Percentiles rank a stretch among this genome's conserved stretches.
Conservation (phyloP, 2,329 filamentous ascomycete species). For the Dothiorella sarmentorum region DNA sequence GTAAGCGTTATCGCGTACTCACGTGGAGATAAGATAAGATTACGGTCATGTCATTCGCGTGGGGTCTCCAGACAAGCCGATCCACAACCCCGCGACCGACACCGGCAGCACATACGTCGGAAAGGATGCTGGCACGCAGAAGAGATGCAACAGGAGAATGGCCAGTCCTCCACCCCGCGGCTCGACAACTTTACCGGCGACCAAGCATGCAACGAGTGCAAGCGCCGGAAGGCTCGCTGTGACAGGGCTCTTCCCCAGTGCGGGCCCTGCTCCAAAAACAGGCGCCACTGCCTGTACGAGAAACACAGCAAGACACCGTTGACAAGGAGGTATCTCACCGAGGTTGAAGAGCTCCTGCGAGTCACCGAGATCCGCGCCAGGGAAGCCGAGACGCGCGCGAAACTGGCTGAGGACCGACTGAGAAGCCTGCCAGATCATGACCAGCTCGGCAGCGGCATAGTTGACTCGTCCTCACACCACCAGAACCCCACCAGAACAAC, state of each 20-base stretch:
- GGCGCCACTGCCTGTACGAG: slow-evolving; percentile 49
- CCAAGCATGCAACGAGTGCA: slow-evolving; percentile 8
- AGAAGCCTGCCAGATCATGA: slow-evolving; percentile 10
- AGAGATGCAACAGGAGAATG: slow-evolving; percentile 13
- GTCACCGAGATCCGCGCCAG: slow-evolving; percentile 25
- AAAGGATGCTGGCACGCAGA: not conserved
- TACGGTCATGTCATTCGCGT: not conserved
- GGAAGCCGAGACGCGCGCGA: slow-evolving; percentile 23
- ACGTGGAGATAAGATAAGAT: slow-evolving; percentile 1
- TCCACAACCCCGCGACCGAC: not conserved
- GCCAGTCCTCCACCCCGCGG: slow-evolving; percentile 6
- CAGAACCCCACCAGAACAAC: not conserved
- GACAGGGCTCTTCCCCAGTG: slow-evolving; percentile 8
- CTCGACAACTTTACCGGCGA: not conserved
- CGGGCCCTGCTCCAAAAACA: slow-evolving; percentile 39
- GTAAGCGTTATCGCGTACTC: too few relatives aligned
- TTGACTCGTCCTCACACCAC: not conserved
- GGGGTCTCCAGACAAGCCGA: not conserved
- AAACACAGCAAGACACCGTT: slow-evolving; percentile 48
- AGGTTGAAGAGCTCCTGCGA: slow-evolving; percentile 43
- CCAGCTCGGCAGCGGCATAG: not conserved
- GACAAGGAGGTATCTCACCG: slow-evolving; percentile 43
- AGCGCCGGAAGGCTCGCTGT: slow-evolving; percentile 6
- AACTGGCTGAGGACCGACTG: slow-evolving; percentile 23
- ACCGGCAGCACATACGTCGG: not conserved